A percentile compares a stretch with the other conserved stretches of the same genome.
These are phyloP conservation scores for Eucalyptus albens DNA, from an alignment of 345 rosid genomes.

Conservation along the genomic window DNA sequence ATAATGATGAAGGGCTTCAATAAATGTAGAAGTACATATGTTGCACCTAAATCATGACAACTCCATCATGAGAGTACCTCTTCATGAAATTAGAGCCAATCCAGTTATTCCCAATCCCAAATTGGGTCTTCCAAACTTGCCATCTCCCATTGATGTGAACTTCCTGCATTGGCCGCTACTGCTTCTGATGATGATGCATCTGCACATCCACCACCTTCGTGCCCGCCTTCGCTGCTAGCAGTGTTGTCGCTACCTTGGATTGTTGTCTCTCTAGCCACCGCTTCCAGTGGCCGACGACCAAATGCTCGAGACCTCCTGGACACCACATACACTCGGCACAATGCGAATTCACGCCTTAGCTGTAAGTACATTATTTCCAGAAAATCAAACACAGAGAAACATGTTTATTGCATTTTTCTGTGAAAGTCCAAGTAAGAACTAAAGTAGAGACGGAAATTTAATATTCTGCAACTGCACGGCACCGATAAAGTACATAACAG, in stretches of 20 bases:
- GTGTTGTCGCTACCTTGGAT: not conserved
- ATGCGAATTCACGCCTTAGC: constrained; percentile 46
- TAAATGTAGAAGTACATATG: not conserved
- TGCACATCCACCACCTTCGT: not conserved
- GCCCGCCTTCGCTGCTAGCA: constrained; percentile 20
- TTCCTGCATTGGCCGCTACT: not conserved
- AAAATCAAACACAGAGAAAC: no score
- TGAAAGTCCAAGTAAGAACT: not conserved
- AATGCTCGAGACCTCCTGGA: no score
- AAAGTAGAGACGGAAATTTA: not conserved
- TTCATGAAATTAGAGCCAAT: not conserved
- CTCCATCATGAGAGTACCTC: not conserved
- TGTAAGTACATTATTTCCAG: not conserved
- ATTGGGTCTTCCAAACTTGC: constrained; percentile 5
- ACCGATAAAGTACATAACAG: not conserved
- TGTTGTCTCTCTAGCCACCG: no score
- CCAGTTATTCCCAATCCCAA: constrained; percentile 48
- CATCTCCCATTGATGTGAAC: constrained; percentile 4
- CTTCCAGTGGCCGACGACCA: no score
- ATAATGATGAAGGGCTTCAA: not conserved
- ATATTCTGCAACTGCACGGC: not conserved
- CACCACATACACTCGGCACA: no score
- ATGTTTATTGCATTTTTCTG: not conserved
- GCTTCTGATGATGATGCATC: not conserved
- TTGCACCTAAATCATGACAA: not conserved